Evolutionary conservation across 2,329 filamentous ascomycete genomes (phyloP), one percentile per base, ranked within the genome.

Genomic region (Scorias spongiosa): DNA sequence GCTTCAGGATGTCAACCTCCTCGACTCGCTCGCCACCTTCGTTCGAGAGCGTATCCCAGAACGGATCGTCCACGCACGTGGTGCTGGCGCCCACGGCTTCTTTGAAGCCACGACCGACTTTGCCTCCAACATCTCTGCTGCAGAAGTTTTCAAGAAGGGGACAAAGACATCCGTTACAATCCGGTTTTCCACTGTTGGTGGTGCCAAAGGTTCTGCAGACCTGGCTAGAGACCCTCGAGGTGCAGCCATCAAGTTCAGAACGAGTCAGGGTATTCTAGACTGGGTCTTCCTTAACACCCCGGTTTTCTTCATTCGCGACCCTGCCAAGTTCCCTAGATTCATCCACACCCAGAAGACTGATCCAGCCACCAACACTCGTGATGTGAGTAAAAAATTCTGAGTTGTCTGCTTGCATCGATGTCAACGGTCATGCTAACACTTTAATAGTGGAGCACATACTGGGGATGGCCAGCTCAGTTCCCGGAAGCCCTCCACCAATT

Each of bases 141-240:
- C 80, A 1, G 71, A 70, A 9, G 67, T 84, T 4, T 64, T 84
- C 42, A 83, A 84, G 49, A 83, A 77, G 0, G 75, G 74, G 0
- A 73, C 78, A 26, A 73, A 72, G 37, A 86, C 81, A 0, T 76
- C 72, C 0, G 67, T 84, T 1, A 84, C 84, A 51, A 57, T 83
- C 17, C 78, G 84, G 0, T 87, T 89, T 60, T 89, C 83, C 0
- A 89, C 84, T 0, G 84, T 87, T 1, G 75, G 84, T 18, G 83
- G 89, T 66, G 81, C 85, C 2, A 75, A 83, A 36, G 83, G 84
- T 1, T 89, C 87, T 49, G 82, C 83, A 28, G 40, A 32, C n/a
- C 10, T 29, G 28, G 20, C 18, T 42, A 28, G 20, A 15, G 40
- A 42, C 28, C 18, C 40, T 30, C 20, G 29, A 6, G 29, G 20